phyloP scores from a whole-genome alignment of 2,329 filamentous ascomycete species.

The Aspergillus sp. region DNA sequence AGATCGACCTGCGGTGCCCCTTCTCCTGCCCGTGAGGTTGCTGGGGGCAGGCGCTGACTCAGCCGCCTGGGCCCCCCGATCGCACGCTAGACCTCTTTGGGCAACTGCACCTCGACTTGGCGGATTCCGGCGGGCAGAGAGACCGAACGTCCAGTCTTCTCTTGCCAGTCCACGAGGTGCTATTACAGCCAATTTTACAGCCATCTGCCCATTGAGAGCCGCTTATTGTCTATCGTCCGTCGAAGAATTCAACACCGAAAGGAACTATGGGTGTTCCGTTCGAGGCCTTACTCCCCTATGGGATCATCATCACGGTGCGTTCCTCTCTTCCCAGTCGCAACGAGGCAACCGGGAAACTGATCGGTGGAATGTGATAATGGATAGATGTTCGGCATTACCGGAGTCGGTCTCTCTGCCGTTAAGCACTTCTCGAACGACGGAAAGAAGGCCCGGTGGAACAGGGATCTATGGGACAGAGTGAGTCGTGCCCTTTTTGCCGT shows the following conservation, averaged over 20 bases:
- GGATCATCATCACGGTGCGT: constrained; percentile 46
- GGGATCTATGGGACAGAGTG: constrained; percentile 59
- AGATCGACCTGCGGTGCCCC: constrained; percentile 25
- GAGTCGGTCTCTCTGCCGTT: constrained; percentile 49
- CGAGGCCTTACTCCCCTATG: constrained; percentile 57
- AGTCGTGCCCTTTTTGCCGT: constrained; percentile 20
- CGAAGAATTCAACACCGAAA: constrained; percentile 6
- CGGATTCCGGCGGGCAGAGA: constrained; percentile 5
- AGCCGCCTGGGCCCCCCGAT: constrained; percentile 12
- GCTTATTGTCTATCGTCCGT: constrained; percentile 6
- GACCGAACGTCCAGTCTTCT: constrained; percentile 3
- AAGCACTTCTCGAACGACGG: constrained; percentile 55
- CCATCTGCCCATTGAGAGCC: background rate
- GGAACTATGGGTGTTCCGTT: constrained; percentile 59
- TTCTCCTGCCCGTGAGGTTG: constrained; percentile 29
- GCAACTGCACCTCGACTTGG: constrained; percentile 19
- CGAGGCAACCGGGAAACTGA: background rate
- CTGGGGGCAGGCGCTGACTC: constrained; percentile 28
- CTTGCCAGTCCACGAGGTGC: background rate
- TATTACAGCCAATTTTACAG: too few relatives aligned
- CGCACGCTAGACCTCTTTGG: constrained; percentile 23
- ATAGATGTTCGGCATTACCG: constrained; percentile 55
- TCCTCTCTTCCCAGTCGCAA: too few relatives aligned
- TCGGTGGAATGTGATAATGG: background rate
- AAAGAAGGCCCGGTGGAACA: constrained; percentile 52